Evolutionary conservation across 2,329 filamentous ascomycete species (phyloP), one percentile per base, ranked within the genome.

Genomic region (Microascus cirrosus): DNA sequence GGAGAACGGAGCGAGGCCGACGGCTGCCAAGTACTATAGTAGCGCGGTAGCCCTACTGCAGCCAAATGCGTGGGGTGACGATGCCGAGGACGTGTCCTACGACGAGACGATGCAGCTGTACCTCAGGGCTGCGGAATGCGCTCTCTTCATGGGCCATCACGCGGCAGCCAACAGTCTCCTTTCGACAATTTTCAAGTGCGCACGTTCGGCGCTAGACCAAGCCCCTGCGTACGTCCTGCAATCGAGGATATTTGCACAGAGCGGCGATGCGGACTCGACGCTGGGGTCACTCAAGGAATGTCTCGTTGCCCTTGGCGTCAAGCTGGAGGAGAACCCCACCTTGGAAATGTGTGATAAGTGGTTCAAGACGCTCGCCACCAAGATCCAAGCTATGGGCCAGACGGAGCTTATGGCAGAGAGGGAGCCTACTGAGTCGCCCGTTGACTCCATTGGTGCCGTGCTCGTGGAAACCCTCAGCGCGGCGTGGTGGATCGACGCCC

Each of bases 91-190:
- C 67, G 86, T 88, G 0, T 87, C 84, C 53, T 96, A 96, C 65
- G 85, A 90, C 12, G 93, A 97, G 72, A 95, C 91, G 0, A 77
- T 95, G 61, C 84, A 86, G 61, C 76, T 95, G 2, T 85, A 90
- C 68, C 84, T 91, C 4, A 84, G 88, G 57, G 84, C 89, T 4
- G 89, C 91, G 3, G 91, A 96, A 68, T 90, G 89, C 67, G 86
- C 89, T 63, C 83, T 91, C 65, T 90, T 89, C 65, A 86, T 92
- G 75, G 84, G 84, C 4, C 82, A 90, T 62, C 82, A 86, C 59
- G 74, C 79, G 1, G 80, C 86, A 56, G 88, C 90, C 24, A 80
- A 85, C 50, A 74, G 77, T 32, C 73, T 93, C n/a, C 79, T 96
- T 13, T 72, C 82, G 24, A 82, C 80, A 2, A 82, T 95, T 5